Evolutionary conservation across 2,329 filamentous ascomycete species (phyloP).

Genomic region (Alternaria novae-zelandiae): DNA sequence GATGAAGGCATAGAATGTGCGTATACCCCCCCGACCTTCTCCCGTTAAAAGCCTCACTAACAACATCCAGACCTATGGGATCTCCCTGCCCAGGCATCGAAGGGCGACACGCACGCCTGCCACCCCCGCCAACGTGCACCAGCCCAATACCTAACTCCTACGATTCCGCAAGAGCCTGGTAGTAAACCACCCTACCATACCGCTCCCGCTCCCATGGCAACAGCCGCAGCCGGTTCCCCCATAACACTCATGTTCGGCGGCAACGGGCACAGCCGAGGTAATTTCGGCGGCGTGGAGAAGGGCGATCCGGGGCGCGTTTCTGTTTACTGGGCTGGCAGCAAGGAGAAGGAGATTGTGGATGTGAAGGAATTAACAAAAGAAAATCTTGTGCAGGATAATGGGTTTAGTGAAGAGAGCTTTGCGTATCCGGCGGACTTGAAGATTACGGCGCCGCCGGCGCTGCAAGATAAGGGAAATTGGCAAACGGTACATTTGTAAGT

Average conservation of each 20-base stretch:
- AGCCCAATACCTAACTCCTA: conserved; percentile 7
- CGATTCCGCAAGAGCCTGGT: background rate
- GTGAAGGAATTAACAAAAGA: conserved; percentile 25
- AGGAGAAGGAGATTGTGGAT: conserved; percentile 29
- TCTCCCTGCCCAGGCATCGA: background rate
- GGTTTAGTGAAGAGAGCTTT: conserved; percentile 33
- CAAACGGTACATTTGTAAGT: conserved; percentile 26
- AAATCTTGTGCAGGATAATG: conserved; percentile 24
- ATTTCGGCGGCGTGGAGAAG: conserved; percentile 33
- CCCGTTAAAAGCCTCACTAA: too few relatives aligned
- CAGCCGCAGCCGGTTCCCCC: conserved; percentile 13
- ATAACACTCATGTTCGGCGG: conserved; percentile 37
- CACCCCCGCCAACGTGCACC: conserved; percentile 23
- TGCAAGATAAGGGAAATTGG: conserved; percentile 39
- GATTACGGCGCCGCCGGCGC: conserved; percentile 21
- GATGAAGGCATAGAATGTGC: background rate
- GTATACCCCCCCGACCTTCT: too few relatives aligned
- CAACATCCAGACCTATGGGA: conserved; percentile 7
- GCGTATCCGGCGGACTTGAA: conserved; percentile 24
- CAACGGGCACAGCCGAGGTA: conserved; percentile 34
- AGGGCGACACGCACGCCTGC: conserved; percentile 21
- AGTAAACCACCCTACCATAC: background rate
- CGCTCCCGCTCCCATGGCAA: conserved; percentile 27
- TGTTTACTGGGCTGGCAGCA: conserved; percentile 26
- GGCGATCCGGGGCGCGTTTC: conserved; percentile 17